Percentiles rank a stretch among this genome's conserved stretches.
These are phyloP conservation scores for Calonectria pseudoreteaudii DNA, from an alignment of 2,329 filamentous ascomycete species.

Conservation along the genomic window DNA sequence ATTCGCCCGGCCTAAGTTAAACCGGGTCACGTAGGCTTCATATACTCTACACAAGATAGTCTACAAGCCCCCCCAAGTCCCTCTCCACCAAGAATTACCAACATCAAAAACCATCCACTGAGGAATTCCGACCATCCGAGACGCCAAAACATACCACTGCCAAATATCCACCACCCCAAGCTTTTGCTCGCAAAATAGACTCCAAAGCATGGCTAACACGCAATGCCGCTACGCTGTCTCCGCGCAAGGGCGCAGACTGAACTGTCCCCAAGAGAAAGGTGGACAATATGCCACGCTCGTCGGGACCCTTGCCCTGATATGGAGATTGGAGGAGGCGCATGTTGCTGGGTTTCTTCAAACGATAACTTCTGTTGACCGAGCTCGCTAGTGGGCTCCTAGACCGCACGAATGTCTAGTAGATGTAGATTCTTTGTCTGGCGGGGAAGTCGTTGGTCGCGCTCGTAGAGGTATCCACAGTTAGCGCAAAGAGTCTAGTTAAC, in stretches of 20 bases:
- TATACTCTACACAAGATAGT: constrained; percentile 35
- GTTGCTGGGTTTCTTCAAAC: constrained; percentile 12
- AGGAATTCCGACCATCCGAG: constrained; percentile 42
- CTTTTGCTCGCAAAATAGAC: constrained; percentile 45
- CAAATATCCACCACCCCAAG: constrained; percentile 38
- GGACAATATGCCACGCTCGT: background rate
- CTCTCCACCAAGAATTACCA: constrained; percentile 36
- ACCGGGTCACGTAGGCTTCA: constrained; percentile 14
- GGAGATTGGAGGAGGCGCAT: constrained; percentile 19
- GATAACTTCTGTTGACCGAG: constrained; percentile 31
- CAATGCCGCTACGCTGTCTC: constrained; percentile 21
- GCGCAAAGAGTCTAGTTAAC: constrained; percentile 81
- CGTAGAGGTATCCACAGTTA: constrained; percentile 91
- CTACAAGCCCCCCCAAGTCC: constrained; percentile 23
- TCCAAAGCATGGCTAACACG: constrained; percentile 35
- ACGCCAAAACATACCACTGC: constrained; percentile 42
- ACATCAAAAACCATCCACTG: constrained; percentile 38
- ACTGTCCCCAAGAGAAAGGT: constrained; percentile 9
- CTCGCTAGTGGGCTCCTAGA: constrained; percentile 42
- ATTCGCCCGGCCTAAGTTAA: background rate
- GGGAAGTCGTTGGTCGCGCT: constrained; percentile 86
- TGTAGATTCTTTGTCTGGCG: constrained; percentile 57
- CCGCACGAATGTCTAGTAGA: constrained; percentile 47
- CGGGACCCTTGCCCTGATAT: constrained; percentile 21
- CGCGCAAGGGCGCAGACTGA: constrained; percentile 14